Evolutionary conservation across 306 rosid species (phyloP).

Genomic region (Neltuma alba): DNA sequence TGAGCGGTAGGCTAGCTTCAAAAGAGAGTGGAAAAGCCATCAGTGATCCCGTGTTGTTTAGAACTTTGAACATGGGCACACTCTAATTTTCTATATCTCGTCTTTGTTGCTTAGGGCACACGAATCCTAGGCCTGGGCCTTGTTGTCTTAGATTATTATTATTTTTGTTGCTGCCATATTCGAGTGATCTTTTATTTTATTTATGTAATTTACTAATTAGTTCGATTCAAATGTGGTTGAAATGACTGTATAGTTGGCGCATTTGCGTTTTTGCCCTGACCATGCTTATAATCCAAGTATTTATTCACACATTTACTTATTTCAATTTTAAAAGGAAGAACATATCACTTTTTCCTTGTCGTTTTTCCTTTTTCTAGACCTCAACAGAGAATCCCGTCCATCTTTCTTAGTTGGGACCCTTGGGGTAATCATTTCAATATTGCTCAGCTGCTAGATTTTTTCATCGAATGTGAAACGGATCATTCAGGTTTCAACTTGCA

Average conservation of each 20-base stretch:
- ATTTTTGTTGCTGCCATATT: too few species aligned
- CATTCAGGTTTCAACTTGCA: neutral
- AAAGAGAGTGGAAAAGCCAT: neutral
- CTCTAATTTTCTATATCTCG: too few species aligned
- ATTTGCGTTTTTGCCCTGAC: too few species aligned
- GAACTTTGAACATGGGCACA: neutral
- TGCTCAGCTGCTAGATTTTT: neutral
- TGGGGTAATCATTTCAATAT: neutral
- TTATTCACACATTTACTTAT: neutral
- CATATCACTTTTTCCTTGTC: too few species aligned
- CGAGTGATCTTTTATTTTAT: too few species aligned
- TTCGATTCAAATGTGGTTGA: too few species aligned
- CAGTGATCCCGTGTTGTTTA: neutral
- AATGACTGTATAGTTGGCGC: neutral
- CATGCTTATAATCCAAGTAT: neutral
- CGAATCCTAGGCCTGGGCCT: too few species aligned
- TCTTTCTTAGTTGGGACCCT: neutral
- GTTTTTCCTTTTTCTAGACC: neutral
- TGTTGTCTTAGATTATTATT: too few species aligned
- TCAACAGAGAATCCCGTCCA: neutral
- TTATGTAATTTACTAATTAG: too few species aligned
- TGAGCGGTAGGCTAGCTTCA: neutral
- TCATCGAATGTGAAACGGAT: neutral
- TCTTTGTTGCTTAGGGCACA: too few species aligned
- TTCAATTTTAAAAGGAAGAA: neutral